phyloP scores from a whole-genome alignment of 1,284 basidiomycete genomes.

The Volvariella volvacea region DNA sequence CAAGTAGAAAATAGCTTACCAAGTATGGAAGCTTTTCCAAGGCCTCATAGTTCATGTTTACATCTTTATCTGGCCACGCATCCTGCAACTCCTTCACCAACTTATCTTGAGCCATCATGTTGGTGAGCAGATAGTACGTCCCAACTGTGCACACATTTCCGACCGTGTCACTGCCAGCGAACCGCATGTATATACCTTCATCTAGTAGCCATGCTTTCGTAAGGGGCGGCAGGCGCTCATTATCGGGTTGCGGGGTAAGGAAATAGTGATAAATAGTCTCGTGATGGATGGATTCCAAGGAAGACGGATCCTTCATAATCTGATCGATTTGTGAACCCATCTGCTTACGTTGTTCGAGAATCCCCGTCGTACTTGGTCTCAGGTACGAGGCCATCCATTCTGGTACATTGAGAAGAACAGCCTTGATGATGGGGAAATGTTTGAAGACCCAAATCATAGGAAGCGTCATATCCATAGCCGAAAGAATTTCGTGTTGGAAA shows the following conservation, averaged over 20 bases:
- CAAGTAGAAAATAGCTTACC: conserved; percentile 14
- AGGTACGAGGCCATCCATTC: conserved; percentile 23
- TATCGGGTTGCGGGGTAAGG: conserved; percentile 22
- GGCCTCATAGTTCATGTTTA: conserved; percentile 13
- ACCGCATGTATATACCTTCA: conserved; percentile 27
- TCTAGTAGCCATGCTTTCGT: conserved; percentile 26
- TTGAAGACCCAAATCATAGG: conserved; percentile 26
- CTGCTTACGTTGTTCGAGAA: conserved; percentile 17
- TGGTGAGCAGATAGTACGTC: conserved; percentile 22
- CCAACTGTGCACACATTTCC: conserved; percentile 29
- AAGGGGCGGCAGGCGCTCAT: conserved; percentile 19
- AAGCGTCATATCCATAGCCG: conserved; percentile 19
- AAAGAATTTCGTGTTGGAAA: conserved; percentile 24
- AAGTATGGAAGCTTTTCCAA: conserved; percentile 30
- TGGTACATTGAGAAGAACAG: conserved; percentile 21
- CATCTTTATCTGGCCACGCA: conserved; percentile 25
- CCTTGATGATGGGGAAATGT: conserved; percentile 23
- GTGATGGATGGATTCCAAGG: conserved; percentile 17
- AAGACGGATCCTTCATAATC: conserved; percentile 22
- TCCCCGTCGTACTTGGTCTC: conserved; percentile 16
- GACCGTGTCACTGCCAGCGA: conserved; percentile 33
- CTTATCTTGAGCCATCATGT: conserved; percentile 15
- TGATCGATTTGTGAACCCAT: conserved; percentile 25
- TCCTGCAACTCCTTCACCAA: conserved; percentile 19
- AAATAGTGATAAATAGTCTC: conserved; percentile 28